phyloP scores from a whole-genome alignment of 805 yeast species.

The Lachancea thermotolerans region DNA sequence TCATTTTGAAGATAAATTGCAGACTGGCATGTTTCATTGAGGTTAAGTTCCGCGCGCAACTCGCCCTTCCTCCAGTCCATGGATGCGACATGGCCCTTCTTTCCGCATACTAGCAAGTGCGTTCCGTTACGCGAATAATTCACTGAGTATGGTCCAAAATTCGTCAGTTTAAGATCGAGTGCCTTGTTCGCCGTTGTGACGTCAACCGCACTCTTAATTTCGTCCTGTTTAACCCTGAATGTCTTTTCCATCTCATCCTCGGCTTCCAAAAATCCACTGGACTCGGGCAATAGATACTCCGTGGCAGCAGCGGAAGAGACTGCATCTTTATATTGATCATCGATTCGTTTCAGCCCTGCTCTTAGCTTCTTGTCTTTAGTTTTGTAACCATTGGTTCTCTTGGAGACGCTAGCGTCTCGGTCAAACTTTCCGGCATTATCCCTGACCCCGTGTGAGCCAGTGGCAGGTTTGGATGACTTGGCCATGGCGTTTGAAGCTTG shows the following conservation, averaged over 20 bases:
- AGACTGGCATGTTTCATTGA: constrained; percentile 85
- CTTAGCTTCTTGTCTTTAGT: constrained; percentile 55
- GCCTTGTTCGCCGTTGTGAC: constrained; percentile 65
- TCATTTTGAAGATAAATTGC: constrained; percentile 89
- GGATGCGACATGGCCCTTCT: constrained; percentile 90
- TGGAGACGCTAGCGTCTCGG: constrained; percentile 17
- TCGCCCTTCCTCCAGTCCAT: constrained; percentile 92
- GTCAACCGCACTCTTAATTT: constrained; percentile 72
- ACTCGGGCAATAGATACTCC: constrained; percentile 78
- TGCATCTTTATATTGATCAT: constrained; percentile 69
- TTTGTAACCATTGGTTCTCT: constrained; percentile 13
- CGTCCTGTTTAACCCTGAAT: constrained; percentile 73
- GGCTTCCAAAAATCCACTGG: constrained; percentile 81
- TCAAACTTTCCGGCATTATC: constrained; percentile 30
- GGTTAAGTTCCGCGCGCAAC: constrained; percentile 71
- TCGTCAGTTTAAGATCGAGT: constrained; percentile 62
- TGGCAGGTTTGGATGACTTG: neutral
- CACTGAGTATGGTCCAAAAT: constrained; percentile 79
- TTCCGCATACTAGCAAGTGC: constrained; percentile 75
- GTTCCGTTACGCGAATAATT: constrained; percentile 89
- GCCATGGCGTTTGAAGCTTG: neutral
- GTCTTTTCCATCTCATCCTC: constrained; percentile 93
- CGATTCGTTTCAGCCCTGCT: constrained; percentile 60
- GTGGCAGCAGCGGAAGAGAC: constrained; percentile 79
- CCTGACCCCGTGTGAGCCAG: constrained; percentile 15